Evolutionary conservation across 305 asterid species (phyloP).

Genomic region (Solanum hybrid): DNA sequence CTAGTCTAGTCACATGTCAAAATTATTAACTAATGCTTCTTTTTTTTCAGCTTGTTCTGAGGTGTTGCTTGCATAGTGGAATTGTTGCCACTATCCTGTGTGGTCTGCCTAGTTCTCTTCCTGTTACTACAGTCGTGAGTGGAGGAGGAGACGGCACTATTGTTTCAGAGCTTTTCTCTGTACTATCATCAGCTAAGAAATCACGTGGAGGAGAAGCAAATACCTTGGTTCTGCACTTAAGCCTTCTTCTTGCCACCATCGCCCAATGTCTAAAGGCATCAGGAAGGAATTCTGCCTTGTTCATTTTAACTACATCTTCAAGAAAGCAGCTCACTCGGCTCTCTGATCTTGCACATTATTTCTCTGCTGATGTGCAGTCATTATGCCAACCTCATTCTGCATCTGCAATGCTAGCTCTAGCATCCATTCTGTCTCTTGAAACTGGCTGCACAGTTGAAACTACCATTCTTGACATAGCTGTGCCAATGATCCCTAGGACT

Average conservation of each 20-base stretch:
- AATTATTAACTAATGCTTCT: conserved; percentile 7
- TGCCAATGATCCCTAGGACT: conserved; percentile 93
- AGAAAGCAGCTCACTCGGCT: conserved; percentile 78
- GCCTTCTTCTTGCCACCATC: conserved; percentile 68
- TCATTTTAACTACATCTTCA: conserved; percentile 83
- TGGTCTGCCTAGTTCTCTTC: conserved; percentile 88
- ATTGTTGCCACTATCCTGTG: conserved; percentile 62
- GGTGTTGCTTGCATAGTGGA: conserved; percentile 73
- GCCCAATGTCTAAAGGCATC: conserved; percentile 71
- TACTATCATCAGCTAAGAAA: conserved; percentile 69
- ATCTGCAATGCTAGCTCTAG: conserved; percentile 93
- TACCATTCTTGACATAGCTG: conserved; percentile 73
- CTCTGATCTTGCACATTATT: conserved; percentile 76
- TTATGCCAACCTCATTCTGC: conserved; percentile 74
- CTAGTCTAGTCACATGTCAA: background rate
- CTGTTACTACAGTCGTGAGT: conserved; percentile 76
- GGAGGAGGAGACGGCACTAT: conserved; percentile 98
- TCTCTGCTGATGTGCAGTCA: conserved; percentile 69
- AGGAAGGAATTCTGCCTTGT: conserved; percentile 84
- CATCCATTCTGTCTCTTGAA: conserved; percentile 88
- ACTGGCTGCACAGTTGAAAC: conserved; percentile 54
- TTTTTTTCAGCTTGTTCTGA: conserved; percentile 55
- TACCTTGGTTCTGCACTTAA: conserved; percentile 65
- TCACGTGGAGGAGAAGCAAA: conserved; percentile 53
- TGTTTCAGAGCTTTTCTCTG: conserved; percentile 77